Conservation (phyloP, 1,284 basidiomycete genomes). For the Leucocoprinus gongylophorus region DNA sequence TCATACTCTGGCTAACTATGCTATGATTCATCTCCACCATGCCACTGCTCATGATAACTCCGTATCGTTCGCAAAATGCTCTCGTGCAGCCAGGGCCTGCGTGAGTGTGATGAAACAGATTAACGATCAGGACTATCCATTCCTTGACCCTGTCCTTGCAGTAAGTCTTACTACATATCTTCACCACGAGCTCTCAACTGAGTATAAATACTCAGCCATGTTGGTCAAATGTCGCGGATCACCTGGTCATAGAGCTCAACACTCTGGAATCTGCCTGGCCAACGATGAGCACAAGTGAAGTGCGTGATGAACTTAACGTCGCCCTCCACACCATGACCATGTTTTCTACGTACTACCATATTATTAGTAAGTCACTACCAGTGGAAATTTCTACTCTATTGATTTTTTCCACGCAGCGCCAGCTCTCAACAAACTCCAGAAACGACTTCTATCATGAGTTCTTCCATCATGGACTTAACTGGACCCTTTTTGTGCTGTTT, state of each 20-base stretch:
- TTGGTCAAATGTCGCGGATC: slow-evolving; percentile 61
- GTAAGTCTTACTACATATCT: slow-evolving; percentile 37
- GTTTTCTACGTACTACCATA: slow-evolving; percentile 50
- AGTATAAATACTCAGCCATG: slow-evolving; percentile 42
- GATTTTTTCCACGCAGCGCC: slow-evolving; percentile 18
- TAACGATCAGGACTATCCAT: slow-evolving; percentile 55
- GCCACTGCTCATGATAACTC: slow-evolving; percentile 54
- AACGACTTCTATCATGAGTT: slow-evolving; percentile 23
- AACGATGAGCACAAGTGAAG: slow-evolving; percentile 44
- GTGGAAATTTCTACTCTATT: background rate
- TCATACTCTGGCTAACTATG: slow-evolving; percentile 60
- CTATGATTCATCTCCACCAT: slow-evolving; percentile 61
- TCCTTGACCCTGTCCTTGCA: slow-evolving; percentile 67
- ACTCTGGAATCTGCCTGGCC: slow-evolving; percentile 54
- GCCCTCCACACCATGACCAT: slow-evolving; percentile 58
- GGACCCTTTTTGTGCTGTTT: background rate
- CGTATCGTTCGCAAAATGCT: slow-evolving; percentile 56
- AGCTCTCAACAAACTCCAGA: slow-evolving; percentile 28
- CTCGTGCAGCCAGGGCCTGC: slow-evolving; percentile 51
- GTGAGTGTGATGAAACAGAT: slow-evolving; percentile 54
- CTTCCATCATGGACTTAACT: background rate
- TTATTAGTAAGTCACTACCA: slow-evolving; percentile 41
- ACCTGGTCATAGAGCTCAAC: slow-evolving; percentile 55
- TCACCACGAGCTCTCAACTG: slow-evolving; percentile 10
- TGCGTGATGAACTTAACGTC: slow-evolving; percentile 53